Percentiles rank a stretch among this genome's conserved stretches.
Evolutionary conservation across 2,329 filamentous ascomycete species (phyloP).

Genomic region (Paracoccidioides brasiliensis): DNA sequence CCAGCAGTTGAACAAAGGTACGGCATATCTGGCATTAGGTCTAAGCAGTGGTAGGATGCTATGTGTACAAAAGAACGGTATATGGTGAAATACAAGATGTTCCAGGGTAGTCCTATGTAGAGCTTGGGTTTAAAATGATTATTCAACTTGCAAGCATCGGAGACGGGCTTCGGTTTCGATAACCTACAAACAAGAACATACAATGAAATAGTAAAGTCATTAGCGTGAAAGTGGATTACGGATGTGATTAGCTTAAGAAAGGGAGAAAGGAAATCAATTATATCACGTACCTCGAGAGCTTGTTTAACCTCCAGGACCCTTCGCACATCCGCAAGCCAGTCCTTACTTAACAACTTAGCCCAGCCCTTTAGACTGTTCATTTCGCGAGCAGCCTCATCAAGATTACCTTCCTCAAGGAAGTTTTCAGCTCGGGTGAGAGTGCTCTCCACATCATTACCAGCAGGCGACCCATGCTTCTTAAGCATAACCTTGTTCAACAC

Average conservation of each 20-base stretch:
- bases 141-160: conserved; percentile 76
- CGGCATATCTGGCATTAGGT: conserved; percentile 24
- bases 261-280: neutral
- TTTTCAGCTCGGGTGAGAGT: conserved; percentile 82
- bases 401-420: conserved; percentile 78
- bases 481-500: conserved; percentile 90
- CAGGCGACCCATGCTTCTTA: conserved; percentile 77
- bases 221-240: neutral
- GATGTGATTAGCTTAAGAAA: neutral
- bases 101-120: conserved; percentile 3
- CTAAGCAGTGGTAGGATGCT: conserved; percentile 23
- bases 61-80: conserved; percentile 24
- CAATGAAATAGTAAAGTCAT: conserved; percentile 8
- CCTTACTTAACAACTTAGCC: conserved; percentile 87
- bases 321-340: conserved; percentile 85
- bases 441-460: conserved; percentile 84
- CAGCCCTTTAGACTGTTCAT: conserved; percentile 89
- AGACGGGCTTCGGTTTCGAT: conserved; percentile 83
- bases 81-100: conserved; percentile 11
- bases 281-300: conserved; percentile 70
- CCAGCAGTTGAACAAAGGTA: conserved; percentile 11
- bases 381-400: conserved; percentile 83
- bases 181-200: conserved; percentile 40
- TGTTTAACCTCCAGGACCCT: conserved; percentile 91
- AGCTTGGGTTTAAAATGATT: conserved; percentile 4